Conservation (phyloP, 2,329 filamentous ascomycete species). For the Fusarium redolens region DNA sequence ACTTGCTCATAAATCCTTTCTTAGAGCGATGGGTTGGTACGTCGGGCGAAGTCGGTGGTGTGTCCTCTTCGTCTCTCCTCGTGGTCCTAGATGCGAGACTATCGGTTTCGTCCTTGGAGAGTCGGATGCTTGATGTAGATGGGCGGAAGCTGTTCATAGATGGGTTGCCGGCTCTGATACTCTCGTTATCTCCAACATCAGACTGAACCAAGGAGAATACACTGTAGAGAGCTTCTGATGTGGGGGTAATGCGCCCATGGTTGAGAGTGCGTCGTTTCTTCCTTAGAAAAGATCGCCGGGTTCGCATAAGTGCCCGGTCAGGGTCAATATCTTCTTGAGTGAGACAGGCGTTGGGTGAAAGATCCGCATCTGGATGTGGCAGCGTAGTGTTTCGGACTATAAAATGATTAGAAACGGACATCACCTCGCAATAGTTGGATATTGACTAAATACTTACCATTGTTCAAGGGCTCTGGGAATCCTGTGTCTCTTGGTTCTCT, state of each 20-base stretch:
- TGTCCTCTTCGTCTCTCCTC: constrained; percentile 48
- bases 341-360: constrained; percentile 67
- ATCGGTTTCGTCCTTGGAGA: constrained; percentile 54
- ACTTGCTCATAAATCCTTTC: constrained; percentile 43
- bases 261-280: constrained; percentile 59
- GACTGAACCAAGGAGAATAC: constrained; percentile 49
- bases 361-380: constrained; percentile 71
- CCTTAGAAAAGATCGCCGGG: constrained; percentile 59
- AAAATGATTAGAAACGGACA: constrained; percentile 8
- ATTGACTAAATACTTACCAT: constrained; percentile 51
- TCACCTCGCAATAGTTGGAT: not conserved
- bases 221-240: constrained; percentile 49
- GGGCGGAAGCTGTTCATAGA: constrained; percentile 46
- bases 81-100: constrained; percentile 49
- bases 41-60: constrained; percentile 52
- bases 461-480: constrained; percentile 63
- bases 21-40: constrained; percentile 45
- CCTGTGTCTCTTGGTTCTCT: constrained; percentile 58
- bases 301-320: constrained; percentile 55
- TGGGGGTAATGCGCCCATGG: constrained; percentile 57
- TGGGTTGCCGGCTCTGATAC: constrained; percentile 37
- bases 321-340: constrained; percentile 64
- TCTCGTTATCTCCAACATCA: constrained; percentile 38
- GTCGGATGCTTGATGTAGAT: constrained; percentile 49
- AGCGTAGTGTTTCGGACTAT: constrained; percentile 68